Evolutionary conservation across 306 rosid genomes (phyloP), one percentile per base, ranked within the genome.

Genomic region (Herpetospermum pedunculosum): DNA sequence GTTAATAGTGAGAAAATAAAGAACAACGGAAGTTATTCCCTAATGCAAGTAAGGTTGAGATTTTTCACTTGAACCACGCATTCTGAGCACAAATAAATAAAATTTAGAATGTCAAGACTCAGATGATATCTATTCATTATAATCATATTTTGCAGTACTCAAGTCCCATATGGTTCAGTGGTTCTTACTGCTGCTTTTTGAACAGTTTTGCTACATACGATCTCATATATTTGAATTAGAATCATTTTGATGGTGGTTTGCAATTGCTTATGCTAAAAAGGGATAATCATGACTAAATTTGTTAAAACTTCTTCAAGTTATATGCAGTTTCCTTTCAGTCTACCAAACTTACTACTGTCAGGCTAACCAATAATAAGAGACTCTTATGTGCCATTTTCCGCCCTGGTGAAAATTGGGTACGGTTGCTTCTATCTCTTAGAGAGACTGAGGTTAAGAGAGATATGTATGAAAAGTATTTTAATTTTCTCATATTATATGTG

Each of bases 61-160:
- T 32, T 25, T 25, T 68, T 69, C 63, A 13, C 75, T 75, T 14
- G 58, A 83, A 72, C 32, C 54, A 2, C 41, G 15, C 68, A 14
- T 30, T 35, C 68, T 59, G 21, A 59, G 23, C 40, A 59, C 34
- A 59, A 57, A 28, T 30, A 59, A 30, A 25, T 13, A 30, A 14
- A 15, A 28, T 30, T 59, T 32, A 30, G 68, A 6, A 59, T 59
- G 68, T 30, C 8, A 30, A 32, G 41, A 30, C 6, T 59, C 68
- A 59, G 68, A 12, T 59, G 16, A 1, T 5, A 29, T 29, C 67
- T 0, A 25, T 59, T 14, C 5, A 15, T 30, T 16, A 29, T 8
- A 26, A 29, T 60, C 43, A 16, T 32, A 15, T 60, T 60, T 60
- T 30, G 37, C 64, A 28, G 8, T 53, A 19, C 30, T 3, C 14